phyloP scores from a whole-genome alignment of 768 basidiomycete genomes.

The Pulveroboletus sp. region DNA sequence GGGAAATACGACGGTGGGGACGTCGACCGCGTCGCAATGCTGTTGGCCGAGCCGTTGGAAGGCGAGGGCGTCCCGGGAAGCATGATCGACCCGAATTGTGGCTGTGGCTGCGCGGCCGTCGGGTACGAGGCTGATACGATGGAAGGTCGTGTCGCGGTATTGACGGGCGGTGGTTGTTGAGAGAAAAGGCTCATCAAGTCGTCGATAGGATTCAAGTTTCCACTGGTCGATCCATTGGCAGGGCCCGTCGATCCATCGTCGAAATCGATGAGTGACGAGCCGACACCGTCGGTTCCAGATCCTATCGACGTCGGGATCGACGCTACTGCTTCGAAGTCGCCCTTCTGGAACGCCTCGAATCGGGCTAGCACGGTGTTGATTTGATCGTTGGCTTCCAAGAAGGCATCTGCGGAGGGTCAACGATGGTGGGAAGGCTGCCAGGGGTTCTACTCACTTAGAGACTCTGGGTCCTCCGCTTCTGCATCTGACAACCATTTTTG shows the following conservation, averaged over 20 bases:
- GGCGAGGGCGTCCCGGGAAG: conserved; percentile 39
- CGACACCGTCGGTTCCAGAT: conserved; percentile 21
- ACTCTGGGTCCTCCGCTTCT: conserved; percentile 83
- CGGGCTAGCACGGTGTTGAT: conserved; percentile 89
- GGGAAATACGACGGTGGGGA: conserved; percentile 12
- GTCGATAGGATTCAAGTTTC: conserved; percentile 34
- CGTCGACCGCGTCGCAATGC: conserved; percentile 6
- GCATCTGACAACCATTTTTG: conserved; percentile 99
- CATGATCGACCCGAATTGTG: conserved; percentile 39
- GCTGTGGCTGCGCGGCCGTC: conserved; percentile 15
- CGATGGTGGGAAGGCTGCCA: background rate
- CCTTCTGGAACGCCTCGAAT: conserved; percentile 90
- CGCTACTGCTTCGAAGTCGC: conserved; percentile 74
- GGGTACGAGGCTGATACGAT: conserved; percentile 16
- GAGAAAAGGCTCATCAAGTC: conserved; percentile 66
- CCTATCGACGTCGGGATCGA: conserved; percentile 63
- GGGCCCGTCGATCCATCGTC: conserved; percentile 45
- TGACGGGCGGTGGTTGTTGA: conserved; percentile 21
- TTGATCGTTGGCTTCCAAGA: conserved; percentile 95
- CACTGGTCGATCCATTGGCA: conserved; percentile 11
- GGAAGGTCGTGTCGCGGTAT: conserved; percentile 28
- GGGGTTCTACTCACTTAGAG: conserved; percentile 58
- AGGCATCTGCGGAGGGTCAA: conserved; percentile 58
- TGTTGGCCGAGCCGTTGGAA: conserved; percentile 17
- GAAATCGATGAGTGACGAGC: conserved; percentile 69